These are phyloP conservation scores for Irpex sp. DNA, from an alignment of 1,284 basidiomycete genomes.

Conservation along the genomic window DNA sequence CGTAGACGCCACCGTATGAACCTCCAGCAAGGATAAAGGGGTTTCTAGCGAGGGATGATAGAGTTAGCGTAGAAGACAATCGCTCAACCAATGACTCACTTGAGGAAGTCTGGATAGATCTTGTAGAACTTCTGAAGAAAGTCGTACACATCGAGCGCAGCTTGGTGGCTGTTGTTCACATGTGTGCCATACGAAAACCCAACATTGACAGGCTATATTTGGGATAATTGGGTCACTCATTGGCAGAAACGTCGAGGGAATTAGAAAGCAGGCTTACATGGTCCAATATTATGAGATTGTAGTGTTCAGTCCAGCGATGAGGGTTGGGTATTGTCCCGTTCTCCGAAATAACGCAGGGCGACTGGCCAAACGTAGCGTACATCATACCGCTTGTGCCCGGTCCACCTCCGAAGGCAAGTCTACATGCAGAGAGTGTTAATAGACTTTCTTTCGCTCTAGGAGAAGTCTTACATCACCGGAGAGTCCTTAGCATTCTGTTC, in stretches of 20 bases:
- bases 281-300: constrained; percentile 30
- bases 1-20: constrained; percentile 34
- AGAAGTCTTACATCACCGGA: constrained; percentile 24
- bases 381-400: constrained; percentile 29
- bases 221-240: background rate
- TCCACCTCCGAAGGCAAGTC: constrained; percentile 31
- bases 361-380: constrained; percentile 27
- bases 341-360: constrained; percentile 22
- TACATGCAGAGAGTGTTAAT: constrained; percentile 4
- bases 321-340: constrained; percentile 22
- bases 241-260: background rate
- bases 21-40: constrained; percentile 28
- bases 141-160: constrained; percentile 31
- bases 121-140: constrained; percentile 33
- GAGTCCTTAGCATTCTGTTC: constrained; percentile 24
- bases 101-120: constrained; percentile 25
- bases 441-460: background rate
- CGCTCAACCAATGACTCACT: constrained; percentile 14
- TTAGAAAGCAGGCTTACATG: constrained; percentile 21
- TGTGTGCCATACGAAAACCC: constrained; percentile 29
- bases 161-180: constrained; percentile 27
- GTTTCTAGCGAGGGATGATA: constrained; percentile 18
- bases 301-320: constrained; percentile 28
- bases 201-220: constrained; percentile 26
- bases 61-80: background rate